phyloP scores from a whole-genome alignment of 1,284 basidiomycete genomes.

The Uromyces viciae-fabae region DNA sequence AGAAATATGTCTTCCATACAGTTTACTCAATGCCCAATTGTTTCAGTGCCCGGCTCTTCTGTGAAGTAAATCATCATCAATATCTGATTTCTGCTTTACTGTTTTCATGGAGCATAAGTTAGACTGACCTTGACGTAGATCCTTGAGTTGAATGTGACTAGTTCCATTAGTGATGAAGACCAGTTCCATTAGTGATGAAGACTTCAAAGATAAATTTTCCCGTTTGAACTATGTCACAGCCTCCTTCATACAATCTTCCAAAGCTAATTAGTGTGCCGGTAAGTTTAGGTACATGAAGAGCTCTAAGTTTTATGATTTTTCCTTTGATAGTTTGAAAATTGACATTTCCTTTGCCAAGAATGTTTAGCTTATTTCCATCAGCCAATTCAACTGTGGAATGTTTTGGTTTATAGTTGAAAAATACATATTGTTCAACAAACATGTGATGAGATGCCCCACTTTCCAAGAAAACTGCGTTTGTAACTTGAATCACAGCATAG shows the following conservation, averaged over 20 bases:
- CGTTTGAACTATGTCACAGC: background rate
- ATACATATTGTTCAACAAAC: background rate
- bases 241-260: background rate
- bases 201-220: background rate
- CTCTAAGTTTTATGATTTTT: background rate
- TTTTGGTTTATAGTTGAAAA: background rate
- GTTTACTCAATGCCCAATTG: background rate
- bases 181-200: background rate
- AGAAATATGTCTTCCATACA: background rate
- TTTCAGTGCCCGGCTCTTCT: conserved; percentile 1
- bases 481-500: background rate
- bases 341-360: background rate
- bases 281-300: background rate
- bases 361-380: background rate
- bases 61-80: background rate
- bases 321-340: background rate
- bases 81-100: background rate
- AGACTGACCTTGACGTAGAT: background rate
- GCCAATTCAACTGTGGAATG: background rate
- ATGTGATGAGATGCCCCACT: background rate
- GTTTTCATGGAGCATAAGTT: background rate
- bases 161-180: background rate
- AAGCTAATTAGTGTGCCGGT: background rate
- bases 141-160: background rate
- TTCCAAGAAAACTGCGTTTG: background rate